Evolutionary conservation across 2,329 filamentous ascomycete genomes (phyloP).

Genomic region (Sclerotinia minor): DNA sequence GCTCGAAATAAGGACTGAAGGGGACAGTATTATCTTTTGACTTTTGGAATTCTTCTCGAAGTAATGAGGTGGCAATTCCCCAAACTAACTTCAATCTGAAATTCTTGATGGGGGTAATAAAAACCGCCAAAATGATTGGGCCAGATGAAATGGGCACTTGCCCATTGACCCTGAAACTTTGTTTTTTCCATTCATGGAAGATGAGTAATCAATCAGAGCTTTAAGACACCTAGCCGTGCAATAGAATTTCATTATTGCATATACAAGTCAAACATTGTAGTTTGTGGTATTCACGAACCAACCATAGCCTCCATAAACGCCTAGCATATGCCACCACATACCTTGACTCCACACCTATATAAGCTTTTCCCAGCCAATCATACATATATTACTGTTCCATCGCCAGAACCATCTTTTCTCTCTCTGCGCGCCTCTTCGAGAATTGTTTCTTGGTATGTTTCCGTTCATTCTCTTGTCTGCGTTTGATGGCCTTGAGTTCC

Average conservation of each 20-base stretch:
- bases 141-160: not conserved
- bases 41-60: too few species aligned
- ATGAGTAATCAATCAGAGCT: not conserved
- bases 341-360: slow-evolving; percentile 18
- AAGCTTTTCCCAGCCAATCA: slow-evolving; percentile 8
- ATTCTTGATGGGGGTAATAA: too few species aligned
- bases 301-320: slow-evolving; percentile 24
- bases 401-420: slow-evolving; percentile 89
- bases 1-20: too few species aligned
- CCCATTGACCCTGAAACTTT: not conserved
- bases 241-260: not conserved
- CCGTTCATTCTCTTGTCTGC: slow-evolving; percentile 89
- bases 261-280: slow-evolving; percentile 10
- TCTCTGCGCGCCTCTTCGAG: slow-evolving; percentile 70
- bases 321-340: slow-evolving; percentile 26
- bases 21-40: too few species aligned
- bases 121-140: too few species aligned
- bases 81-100: too few species aligned
- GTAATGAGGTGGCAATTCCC: too few species aligned
- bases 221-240: too few species aligned
- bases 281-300: slow-evolving; percentile 23
- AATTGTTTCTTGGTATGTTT: slow-evolving; percentile 86
- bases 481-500: slow-evolving; percentile 83
- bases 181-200: not conserved
- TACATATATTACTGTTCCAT: slow-evolving; percentile 35